Conservation (phyloP, 192 early-diverging fungal genomes). For the Coemansia sp. region DNA sequence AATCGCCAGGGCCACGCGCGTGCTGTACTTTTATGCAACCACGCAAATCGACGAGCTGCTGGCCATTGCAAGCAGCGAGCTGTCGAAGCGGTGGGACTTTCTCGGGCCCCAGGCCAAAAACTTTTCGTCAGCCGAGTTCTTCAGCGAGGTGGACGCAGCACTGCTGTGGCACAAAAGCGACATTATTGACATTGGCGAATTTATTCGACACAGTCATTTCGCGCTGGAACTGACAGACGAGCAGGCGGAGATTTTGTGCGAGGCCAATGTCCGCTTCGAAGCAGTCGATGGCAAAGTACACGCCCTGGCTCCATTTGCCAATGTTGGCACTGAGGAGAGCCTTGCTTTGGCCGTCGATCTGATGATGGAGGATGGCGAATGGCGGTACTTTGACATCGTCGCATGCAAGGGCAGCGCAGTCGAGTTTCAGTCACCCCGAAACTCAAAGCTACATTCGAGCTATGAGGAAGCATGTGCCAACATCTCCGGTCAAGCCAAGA, state of each 20-base stretch:
- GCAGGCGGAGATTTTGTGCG: slow-evolving; percentile 27
- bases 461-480: neutral
- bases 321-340: neutral
- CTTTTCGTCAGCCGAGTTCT: neutral
- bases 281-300: slow-evolving; percentile 14
- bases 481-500: neutral
- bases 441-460: neutral
- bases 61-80: slow-evolving; percentile 13
- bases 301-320: slow-evolving; percentile 35
- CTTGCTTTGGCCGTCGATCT: slow-evolving; percentile 21
- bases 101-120: slow-evolving; percentile 22
- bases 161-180: slow-evolving; percentile 15
- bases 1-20: slow-evolving; percentile 17
- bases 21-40: slow-evolving; percentile 28
- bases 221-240: slow-evolving; percentile 43
- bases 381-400: slow-evolving; percentile 35
- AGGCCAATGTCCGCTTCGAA: slow-evolving; percentile 16
- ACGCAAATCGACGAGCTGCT: slow-evolving; percentile 50
- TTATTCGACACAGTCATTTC: slow-evolving; percentile 41
- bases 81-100: slow-evolving; percentile 53
- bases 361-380: slow-evolving; percentile 21
- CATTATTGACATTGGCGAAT: slow-evolving; percentile 21
- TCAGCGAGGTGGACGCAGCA: slow-evolving; percentile 11
- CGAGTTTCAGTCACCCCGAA: neutral
- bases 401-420: neutral